phyloP scores from a whole-genome alignment of 192 early-diverging fungal genomes.

The Gryganskiella cystojenkinii region DNA sequence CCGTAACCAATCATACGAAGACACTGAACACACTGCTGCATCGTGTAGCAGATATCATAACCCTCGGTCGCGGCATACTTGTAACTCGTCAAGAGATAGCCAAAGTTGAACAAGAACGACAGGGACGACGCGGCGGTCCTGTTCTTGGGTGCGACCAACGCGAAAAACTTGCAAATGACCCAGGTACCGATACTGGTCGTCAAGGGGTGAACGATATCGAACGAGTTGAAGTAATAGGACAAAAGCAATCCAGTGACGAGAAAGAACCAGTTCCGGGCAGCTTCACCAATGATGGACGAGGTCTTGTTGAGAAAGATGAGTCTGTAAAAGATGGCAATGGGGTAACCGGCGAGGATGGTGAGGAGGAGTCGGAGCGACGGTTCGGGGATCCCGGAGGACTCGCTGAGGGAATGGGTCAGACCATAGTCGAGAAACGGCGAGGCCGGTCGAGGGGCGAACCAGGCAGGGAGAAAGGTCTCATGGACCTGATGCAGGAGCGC shows the following conservation, averaged over 20 bases:
- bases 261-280: constrained; percentile 59
- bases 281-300: constrained; percentile 43
- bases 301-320: constrained; percentile 54
- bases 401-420: constrained; percentile 33
- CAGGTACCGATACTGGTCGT: constrained; percentile 58
- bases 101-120: constrained; percentile 62
- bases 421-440: constrained; percentile 49
- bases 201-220: constrained; percentile 60
- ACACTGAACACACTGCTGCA: constrained; percentile 72
- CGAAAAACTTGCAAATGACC: constrained; percentile 43
- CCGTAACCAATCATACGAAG: constrained; percentile 70
- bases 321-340: constrained; percentile 58
- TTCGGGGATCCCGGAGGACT: constrained; percentile 61
- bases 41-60: constrained; percentile 71
- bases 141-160: constrained; percentile 38
- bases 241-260: constrained; percentile 56
- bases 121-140: constrained; percentile 41
- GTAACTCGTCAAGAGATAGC: constrained; percentile 61
- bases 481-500: constrained; percentile 27
- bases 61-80: constrained; percentile 57
- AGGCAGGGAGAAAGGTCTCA: constrained; percentile 22
- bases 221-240: constrained; percentile 61
- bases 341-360: constrained; percentile 59
- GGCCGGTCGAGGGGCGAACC: constrained; percentile 34
- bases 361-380: constrained; percentile 58